These are phyloP conservation scores for Candida tetrigidarum DNA, from an alignment of 1,139 yeast species.

Conservation along the genomic window DNA sequence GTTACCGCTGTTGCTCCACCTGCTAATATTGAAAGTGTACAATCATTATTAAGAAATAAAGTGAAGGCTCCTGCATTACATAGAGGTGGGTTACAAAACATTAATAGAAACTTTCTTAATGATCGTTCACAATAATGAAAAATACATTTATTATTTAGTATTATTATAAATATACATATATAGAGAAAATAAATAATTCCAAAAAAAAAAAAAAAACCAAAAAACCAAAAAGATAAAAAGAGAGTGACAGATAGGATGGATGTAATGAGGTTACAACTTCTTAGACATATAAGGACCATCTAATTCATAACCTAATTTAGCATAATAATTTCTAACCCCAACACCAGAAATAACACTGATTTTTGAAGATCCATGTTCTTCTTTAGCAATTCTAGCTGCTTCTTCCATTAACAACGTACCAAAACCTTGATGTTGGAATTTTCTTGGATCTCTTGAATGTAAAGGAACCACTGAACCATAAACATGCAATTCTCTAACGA, in stretches of 20 bases:
- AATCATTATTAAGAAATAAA: slow-evolving; percentile 39
- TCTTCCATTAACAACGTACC: slow-evolving; percentile 98
- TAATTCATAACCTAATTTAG: slow-evolving; percentile 84
- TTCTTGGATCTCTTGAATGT: slow-evolving; percentile 97
- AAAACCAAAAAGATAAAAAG: neutral
- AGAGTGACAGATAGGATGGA: too few relatives aligned
- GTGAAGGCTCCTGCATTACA: slow-evolving; percentile 50
- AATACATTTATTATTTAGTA: neutral
- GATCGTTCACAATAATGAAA: slow-evolving; percentile 5
- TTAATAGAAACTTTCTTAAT: slow-evolving; percentile 18
- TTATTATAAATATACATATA: slow-evolving; percentile 1
- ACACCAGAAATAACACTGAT: slow-evolving; percentile 96
- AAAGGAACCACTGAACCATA: slow-evolving; percentile 98
- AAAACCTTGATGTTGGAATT: slow-evolving; percentile 99
- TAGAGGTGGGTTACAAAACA: slow-evolving; percentile 37
- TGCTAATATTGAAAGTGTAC: slow-evolving; percentile 36
- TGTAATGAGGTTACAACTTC: too few relatives aligned
- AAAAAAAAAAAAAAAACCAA: neutral
- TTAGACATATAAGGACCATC: slow-evolving; percentile 97
- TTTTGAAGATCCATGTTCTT: slow-evolving; percentile 92
- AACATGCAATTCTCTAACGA: slow-evolving; percentile 95
- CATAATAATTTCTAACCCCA: slow-evolving; percentile 96
- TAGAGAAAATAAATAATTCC: neutral
- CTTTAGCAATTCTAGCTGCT: slow-evolving; percentile 93
- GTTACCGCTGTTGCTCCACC: slow-evolving; percentile 19